Conservation (phyloP, 2,329 filamentous ascomycete genomes). For the Arachnopeziza araneosa region DNA sequence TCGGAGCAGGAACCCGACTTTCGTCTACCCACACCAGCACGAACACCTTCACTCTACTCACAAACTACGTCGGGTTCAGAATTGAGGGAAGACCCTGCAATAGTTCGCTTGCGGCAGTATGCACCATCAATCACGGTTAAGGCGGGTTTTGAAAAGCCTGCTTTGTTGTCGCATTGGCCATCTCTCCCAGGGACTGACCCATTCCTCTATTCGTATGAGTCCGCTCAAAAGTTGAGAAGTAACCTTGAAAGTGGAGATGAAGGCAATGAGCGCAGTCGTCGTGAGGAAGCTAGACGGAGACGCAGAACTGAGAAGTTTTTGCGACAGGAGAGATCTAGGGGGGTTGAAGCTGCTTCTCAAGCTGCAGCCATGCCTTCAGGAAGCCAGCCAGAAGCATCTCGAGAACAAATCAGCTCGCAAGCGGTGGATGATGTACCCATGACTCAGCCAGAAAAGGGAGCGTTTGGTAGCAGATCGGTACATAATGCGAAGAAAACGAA, state of each 20-base stretch:
- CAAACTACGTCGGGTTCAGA: conserved; percentile 19
- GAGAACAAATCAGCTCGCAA: conserved; percentile 26
- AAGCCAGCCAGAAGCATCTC: conserved; percentile 22
- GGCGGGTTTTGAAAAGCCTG: conserved; percentile 23
- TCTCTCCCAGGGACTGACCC: conserved; percentile 32
- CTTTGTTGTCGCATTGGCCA: conserved; percentile 33
- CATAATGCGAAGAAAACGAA: conserved; percentile 38
- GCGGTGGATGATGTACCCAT: conserved; percentile 26
- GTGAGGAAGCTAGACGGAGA: conserved; percentile 24
- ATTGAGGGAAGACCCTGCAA: conserved; percentile 27
- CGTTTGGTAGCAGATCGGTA: conserved; percentile 38
- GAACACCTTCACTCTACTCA: conserved; percentile 26
- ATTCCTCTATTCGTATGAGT: conserved; percentile 28
- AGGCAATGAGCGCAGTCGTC: conserved; percentile 19
- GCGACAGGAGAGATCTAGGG: conserved; percentile 21
- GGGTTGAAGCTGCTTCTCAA: conserved; percentile 38
- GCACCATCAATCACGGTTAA: conserved; percentile 28
- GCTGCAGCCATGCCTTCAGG: conserved; percentile 30
- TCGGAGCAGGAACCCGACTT: conserved; percentile 6
- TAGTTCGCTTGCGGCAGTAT: conserved; percentile 33
- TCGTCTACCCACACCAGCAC: conserved; percentile 18
- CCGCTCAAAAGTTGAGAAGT: conserved; percentile 10
- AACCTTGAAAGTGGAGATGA: conserved; percentile 18
- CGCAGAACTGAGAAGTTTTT: conserved; percentile 28
- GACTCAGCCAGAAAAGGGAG: conserved; percentile 44